phyloP scores from a whole-genome alignment of 208 protist genomes.

The Trypanosoma conorhini region DNA sequence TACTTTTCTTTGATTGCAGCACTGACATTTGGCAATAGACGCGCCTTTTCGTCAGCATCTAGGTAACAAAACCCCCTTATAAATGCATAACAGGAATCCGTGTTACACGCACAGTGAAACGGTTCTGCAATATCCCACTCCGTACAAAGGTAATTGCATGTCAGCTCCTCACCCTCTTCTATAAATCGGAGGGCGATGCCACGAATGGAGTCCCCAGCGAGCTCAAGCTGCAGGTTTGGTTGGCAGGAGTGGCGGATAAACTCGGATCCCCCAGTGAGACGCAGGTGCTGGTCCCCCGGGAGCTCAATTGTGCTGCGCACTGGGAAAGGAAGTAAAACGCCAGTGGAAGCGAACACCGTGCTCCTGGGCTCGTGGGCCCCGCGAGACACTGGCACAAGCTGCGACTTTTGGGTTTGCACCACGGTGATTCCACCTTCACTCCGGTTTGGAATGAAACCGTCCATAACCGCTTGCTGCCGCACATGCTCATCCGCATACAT shows the following conservation, averaged over 20 bases:
- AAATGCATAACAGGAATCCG: conserved; percentile 77
- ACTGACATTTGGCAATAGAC: conserved; percentile 64
- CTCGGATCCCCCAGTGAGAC: conserved; percentile 73
- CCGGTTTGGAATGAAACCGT: conserved; percentile 67
- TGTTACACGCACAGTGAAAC: conserved; percentile 81
- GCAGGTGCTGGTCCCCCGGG: conserved; percentile 66
- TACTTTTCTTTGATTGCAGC: conserved; percentile 74
- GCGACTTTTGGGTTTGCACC: conserved; percentile 33
- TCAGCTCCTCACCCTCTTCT: conserved; percentile 67
- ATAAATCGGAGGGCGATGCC: conserved; percentile 78
- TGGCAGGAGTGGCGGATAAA: conserved; percentile 85
- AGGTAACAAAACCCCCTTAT: conserved; percentile 84
- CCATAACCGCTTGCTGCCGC: conserved; percentile 62
- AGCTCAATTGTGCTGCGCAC: conserved; percentile 80
- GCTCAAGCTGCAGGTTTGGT: conserved; percentile 81
- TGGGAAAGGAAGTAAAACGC: conserved; percentile 73
- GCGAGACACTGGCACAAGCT: conserved; percentile 46
- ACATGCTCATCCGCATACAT: conserved; percentile 76
- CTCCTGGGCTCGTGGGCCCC: conserved; percentile 39
- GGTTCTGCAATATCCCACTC: conserved; percentile 85
- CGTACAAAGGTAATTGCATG: conserved; percentile 88
- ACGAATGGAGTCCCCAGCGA: conserved; percentile 59
- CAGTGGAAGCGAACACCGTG: conserved; percentile 69
- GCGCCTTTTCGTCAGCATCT: conserved; percentile 64
- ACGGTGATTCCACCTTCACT: conserved; percentile 57